Percentiles rank a stretch among this genome's conserved stretches.
Evolutionary conservation across 2,329 filamentous ascomycete species (phyloP).

Genomic region (Sporothrix luriei): DNA sequence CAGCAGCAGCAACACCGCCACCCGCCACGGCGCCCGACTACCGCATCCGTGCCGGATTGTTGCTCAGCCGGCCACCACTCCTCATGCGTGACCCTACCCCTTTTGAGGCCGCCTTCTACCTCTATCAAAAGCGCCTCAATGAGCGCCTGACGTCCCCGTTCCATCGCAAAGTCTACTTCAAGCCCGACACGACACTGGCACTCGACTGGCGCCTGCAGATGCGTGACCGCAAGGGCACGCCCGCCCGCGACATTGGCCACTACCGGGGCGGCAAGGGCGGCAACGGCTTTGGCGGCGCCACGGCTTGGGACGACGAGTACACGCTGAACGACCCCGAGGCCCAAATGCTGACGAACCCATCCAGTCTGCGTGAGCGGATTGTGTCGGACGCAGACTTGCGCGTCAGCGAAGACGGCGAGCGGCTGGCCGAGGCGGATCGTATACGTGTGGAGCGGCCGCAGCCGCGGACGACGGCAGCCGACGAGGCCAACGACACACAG

Average conservation of each 20-base stretch:
- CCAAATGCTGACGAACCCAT: conserved; percentile 50
- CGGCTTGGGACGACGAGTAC: conserved; percentile 91
- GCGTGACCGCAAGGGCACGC: conserved; percentile 68
- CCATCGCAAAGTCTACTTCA: conserved; percentile 91
- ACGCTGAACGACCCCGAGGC: conserved; percentile 71
- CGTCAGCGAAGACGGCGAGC: conserved; percentile 62
- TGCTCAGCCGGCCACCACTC: conserved; percentile 85
- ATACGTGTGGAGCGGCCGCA: conserved; percentile 71
- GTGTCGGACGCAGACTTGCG: conserved; percentile 73
- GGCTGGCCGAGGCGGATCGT: conserved; percentile 60
- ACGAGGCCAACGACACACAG: conserved; percentile 70
- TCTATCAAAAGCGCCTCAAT: conserved; percentile 96
- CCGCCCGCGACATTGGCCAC: conserved; percentile 80
- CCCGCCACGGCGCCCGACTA: conserved; percentile 45
- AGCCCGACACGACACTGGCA: conserved; percentile 79
- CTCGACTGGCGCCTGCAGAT: conserved; percentile 90
- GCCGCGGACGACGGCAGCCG: conserved; percentile 71
- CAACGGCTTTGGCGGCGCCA: conserved; percentile 45
- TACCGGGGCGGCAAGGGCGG: conserved; percentile 61
- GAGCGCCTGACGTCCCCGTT: conserved; percentile 89
- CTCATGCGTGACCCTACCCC: conserved; percentile 80
- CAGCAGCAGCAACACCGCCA: conserved; percentile 39
- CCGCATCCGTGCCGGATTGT: conserved; percentile 65
- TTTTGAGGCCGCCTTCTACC: conserved; percentile 91
- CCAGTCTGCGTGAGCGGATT: conserved; percentile 67